phyloP scores from a whole-genome alignment of 805 yeast genomes.

The Sungouiozyma intestinalis region DNA sequence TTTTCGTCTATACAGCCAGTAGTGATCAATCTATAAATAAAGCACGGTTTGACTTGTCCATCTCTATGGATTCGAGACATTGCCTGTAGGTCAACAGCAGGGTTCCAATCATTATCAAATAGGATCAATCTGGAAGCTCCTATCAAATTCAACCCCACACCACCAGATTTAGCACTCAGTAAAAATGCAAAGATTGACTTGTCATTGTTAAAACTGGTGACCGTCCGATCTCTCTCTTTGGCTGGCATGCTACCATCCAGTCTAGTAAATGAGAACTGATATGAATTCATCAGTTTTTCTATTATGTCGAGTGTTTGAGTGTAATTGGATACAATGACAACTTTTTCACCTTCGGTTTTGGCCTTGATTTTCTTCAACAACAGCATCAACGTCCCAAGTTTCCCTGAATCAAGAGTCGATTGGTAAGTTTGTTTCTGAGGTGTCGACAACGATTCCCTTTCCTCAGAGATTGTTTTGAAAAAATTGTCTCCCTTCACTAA shows the following conservation, averaged over 20 bases:
- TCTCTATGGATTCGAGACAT: constrained; percentile 94
- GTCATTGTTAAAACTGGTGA: constrained; percentile 53
- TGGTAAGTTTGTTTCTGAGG: constrained; percentile 5
- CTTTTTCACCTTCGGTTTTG: constrained; percentile 48
- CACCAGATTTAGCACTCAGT: constrained; percentile 86
- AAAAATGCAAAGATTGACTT: constrained; percentile 51
- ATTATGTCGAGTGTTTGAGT: constrained; percentile 79
- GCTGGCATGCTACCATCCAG: constrained; percentile 80
- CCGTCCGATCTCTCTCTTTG: constrained; percentile 52
- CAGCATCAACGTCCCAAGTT: constrained; percentile 48
- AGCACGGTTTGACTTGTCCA: constrained; percentile 75
- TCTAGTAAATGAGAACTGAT: constrained; percentile 44
- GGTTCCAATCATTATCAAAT: constrained; percentile 96
- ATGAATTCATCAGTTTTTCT: constrained; percentile 42
- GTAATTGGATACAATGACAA: constrained; percentile 77
- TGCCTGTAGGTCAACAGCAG: constrained; percentile 84
- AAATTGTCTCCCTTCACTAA: constrained; percentile 41
- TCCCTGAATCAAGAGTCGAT: constrained; percentile 40
- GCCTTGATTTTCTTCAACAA: constrained; percentile 41
- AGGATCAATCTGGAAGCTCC: constrained; percentile 83
- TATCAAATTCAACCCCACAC: constrained; percentile 78
- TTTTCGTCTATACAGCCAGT: constrained; percentile 92
- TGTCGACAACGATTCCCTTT: constrained; percentile 2
- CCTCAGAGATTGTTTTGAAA: constrained; percentile 9
- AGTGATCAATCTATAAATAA: constrained; percentile 70